Evolutionary conservation across 352 stramenopile species (phyloP).

Genomic region (Globisporangium okanoganense): DNA sequence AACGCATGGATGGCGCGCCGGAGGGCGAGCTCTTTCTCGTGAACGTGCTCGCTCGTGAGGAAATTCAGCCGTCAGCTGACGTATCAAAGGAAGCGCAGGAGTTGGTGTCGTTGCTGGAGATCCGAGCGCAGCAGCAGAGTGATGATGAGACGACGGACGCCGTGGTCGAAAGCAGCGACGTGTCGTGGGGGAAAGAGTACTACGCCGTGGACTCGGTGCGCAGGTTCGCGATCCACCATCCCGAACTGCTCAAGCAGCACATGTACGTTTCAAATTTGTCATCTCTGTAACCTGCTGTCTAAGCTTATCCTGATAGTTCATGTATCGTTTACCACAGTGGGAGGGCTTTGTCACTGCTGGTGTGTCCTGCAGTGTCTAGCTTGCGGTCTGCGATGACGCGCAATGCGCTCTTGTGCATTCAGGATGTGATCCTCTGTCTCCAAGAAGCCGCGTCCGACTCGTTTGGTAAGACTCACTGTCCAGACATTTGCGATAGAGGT

Average conservation of each 20-base stretch:
- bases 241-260: slow-evolving; percentile 21
- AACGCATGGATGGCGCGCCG: slow-evolving; percentile 40
- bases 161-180: background rate
- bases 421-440: slow-evolving; percentile 46
- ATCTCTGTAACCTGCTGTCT: no score
- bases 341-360: slow-evolving; percentile 25
- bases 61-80: slow-evolving; percentile 38
- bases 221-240: slow-evolving; percentile 35
- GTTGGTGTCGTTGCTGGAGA: slow-evolving; percentile 30
- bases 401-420: slow-evolving; percentile 63
- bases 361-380: slow-evolving; percentile 53
- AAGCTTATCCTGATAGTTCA: background rate
- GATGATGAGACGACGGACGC: background rate
- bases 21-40: slow-evolving; percentile 61
- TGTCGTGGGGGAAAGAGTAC: slow-evolving; percentile 42
- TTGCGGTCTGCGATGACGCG: slow-evolving; percentile 60
- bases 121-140: slow-evolving; percentile 9
- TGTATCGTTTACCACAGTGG: background rate
- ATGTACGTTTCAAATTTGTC: slow-evolving; percentile 23
- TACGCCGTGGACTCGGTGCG: slow-evolving; percentile 39
- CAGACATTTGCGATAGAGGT: background rate
- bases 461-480: slow-evolving; percentile 20
- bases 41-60: slow-evolving; percentile 37
- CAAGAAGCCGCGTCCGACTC: slow-evolving; percentile 20
- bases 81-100: slow-evolving; percentile 23